These are phyloP conservation scores for Aspergillus avenaceus DNA, from an alignment of 495 filamentous ascomycete genomes.

Conservation along the genomic window DNA sequence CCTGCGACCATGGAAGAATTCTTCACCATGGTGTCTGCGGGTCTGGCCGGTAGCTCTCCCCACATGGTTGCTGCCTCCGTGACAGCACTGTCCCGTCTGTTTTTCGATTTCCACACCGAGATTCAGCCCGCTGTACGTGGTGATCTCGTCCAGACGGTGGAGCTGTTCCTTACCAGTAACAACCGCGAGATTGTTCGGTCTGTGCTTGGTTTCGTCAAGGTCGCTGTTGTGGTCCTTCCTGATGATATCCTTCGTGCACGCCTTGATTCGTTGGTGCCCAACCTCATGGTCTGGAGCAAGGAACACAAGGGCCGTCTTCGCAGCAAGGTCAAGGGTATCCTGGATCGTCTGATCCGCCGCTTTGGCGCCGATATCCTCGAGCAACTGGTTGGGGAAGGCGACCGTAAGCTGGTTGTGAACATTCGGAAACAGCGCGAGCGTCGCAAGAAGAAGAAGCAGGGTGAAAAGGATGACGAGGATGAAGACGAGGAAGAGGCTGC, in stretches of 20 bases:
- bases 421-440: slow-evolving; percentile 91
- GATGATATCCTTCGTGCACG: slow-evolving; percentile 69
- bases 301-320: slow-evolving; percentile 96
- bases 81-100: slow-evolving; percentile 82
- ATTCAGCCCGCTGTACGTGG: slow-evolving; percentile 56
- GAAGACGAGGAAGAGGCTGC: slow-evolving; percentile 32
- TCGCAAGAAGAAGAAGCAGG: slow-evolving; percentile 73
- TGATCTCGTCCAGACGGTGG: slow-evolving; percentile 87
- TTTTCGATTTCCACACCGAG: slow-evolving; percentile 75
- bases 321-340: slow-evolving; percentile 93
- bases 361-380: slow-evolving; percentile 81
- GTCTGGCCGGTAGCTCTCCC: slow-evolving; percentile 82
- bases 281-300: slow-evolving; percentile 91
- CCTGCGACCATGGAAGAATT: slow-evolving; percentile 85
- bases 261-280: slow-evolving; percentile 71
- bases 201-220: slow-evolving; percentile 94
- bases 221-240: slow-evolving; percentile 81
- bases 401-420: slow-evolving; percentile 84
- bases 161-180: slow-evolving; percentile 88
- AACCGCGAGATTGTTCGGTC: slow-evolving; percentile 94
- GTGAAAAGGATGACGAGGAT: slow-evolving; percentile 45
- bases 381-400: slow-evolving; percentile 66
- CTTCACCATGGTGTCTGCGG: slow-evolving; percentile 96
- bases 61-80: slow-evolving; percentile 96
- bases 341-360: slow-evolving; percentile 86